Percentiles rank a stretch among this genome's conserved stretches.
Evolutionary conservation across 176 grass and related monocot species (phyloP).

Genomic region (Chloris gayana): DNA sequence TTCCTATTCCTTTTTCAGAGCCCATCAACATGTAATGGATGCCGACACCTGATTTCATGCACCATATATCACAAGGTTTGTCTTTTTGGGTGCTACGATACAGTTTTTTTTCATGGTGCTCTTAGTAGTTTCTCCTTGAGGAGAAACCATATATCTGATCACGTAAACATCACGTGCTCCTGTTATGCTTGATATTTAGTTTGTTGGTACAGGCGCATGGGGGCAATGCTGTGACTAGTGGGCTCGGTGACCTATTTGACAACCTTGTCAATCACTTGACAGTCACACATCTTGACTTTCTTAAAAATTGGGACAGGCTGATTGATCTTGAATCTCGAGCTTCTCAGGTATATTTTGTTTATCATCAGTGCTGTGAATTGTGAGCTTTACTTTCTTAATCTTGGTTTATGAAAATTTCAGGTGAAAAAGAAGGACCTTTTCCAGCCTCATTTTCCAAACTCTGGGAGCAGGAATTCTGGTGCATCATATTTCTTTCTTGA

Average conservation of each 20-base stretch:
- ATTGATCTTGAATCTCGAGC: constrained; percentile 88
- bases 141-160: constrained; percentile 2
- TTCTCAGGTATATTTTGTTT: constrained; percentile 75
- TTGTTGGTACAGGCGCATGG: constrained; percentile 71
- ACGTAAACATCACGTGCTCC: background rate
- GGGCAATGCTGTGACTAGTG: constrained; percentile 70
- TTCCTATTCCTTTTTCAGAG: constrained; percentile 52
- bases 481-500: constrained; percentile 60
- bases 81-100: background rate
- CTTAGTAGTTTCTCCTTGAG: constrained; percentile 1
- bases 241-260: constrained; percentile 81
- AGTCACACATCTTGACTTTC: constrained; percentile 66
- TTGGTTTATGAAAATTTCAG: constrained; percentile 57
- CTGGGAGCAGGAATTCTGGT: constrained; percentile 34
- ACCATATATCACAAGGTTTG: constrained; percentile 91
- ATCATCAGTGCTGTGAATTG: constrained; percentile 5
- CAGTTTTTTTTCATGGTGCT: constrained; percentile 17
- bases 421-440: constrained; percentile 72
- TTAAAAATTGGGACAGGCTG: constrained; percentile 88
- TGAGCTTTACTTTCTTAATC: constrained; percentile 9
- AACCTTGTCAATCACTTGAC: constrained; percentile 84
- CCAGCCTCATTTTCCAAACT: constrained; percentile 39
- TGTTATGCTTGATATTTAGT: background rate
- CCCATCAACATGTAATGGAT: constrained; percentile 72
- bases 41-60: constrained; percentile 78